Evolutionary conservation across 495 filamentous ascomycete species (phyloP).

Genomic region (Aspergillus cavernicola): DNA sequence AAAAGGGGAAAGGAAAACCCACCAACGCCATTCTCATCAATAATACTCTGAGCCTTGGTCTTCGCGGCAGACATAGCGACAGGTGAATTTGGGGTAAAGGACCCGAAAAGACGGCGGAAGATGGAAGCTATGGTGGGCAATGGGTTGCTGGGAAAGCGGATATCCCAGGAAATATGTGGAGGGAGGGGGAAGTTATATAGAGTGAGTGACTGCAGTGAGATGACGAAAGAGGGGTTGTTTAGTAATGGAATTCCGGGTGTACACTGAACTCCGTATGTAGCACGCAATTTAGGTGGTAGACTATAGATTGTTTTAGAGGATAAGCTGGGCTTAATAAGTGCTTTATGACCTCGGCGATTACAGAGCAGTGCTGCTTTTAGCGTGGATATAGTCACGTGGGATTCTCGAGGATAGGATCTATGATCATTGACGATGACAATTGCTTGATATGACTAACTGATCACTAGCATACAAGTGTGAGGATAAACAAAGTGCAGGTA

Average conservation of each 20-base stretch:
- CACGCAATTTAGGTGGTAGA: constrained; percentile 1
- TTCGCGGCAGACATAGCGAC: constrained; percentile 79
- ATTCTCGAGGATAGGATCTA: too few relatives aligned
- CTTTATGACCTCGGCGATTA: too few relatives aligned
- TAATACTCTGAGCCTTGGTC: constrained; percentile 78
- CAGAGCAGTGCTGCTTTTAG: too few relatives aligned
- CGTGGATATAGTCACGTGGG: too few relatives aligned
- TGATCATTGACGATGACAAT: too few relatives aligned
- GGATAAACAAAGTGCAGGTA: too few relatives aligned
- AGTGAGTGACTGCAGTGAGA: too few relatives aligned
- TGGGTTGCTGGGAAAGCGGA: constrained; percentile 1
- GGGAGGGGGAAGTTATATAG: constrained; percentile 3
- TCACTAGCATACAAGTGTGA: too few relatives aligned
- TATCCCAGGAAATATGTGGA: neutral
- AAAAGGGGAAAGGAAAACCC: constrained; percentile 30
- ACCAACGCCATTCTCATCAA: constrained; percentile 90
- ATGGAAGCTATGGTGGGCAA: constrained; percentile 68
- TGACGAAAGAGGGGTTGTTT: constrained; percentile 9
- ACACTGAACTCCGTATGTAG: too few relatives aligned
- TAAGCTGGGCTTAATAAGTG: too few relatives aligned
- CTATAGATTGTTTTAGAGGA: constrained; percentile 1
- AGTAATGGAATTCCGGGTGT: neutral
- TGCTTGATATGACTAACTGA: too few relatives aligned
- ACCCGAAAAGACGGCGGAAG: constrained; percentile 72
- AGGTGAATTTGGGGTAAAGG: constrained; percentile 50